A percentile compares a stretch with the other conserved stretches of the same genome.
phyloP scores from a whole-genome alignment of 164 flowering plant species.

The Houttuynia cordata region DNA sequence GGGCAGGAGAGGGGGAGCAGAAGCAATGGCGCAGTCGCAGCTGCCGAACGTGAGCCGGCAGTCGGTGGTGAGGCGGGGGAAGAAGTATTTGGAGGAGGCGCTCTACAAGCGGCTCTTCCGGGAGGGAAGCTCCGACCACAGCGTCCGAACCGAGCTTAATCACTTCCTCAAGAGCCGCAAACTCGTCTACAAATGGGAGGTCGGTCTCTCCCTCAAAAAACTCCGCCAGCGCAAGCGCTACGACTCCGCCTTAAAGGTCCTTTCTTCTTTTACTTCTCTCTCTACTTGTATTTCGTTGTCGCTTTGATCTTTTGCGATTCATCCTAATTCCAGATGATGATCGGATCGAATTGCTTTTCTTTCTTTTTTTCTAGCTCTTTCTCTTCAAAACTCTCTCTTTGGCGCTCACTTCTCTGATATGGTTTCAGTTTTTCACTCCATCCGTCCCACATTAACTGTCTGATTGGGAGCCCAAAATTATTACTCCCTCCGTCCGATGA shows the following conservation, averaged over 20 bases:
- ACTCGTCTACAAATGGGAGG: conserved; percentile 4
- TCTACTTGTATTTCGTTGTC: not conserved
- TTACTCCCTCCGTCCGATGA: no score
- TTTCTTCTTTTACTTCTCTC: not conserved
- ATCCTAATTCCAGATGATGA: no score
- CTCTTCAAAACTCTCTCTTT: no score
- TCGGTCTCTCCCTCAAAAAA: conserved; percentile 3
- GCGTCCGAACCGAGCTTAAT: conserved; percentile 3
- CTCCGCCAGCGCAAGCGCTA: conserved; percentile 4
- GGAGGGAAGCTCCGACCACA: conserved; percentile 1
- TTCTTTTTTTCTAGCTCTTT: no score
- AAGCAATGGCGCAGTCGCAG: not conserved
- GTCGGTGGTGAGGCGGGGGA: conserved; percentile 1
- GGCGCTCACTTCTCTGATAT: no score
- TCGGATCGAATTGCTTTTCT: no score
- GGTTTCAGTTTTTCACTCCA: no score
- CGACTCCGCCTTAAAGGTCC: conserved; percentile 2
- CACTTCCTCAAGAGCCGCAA: conserved; percentile 2
- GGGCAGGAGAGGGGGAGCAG: no score
- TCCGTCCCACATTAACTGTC: no score
- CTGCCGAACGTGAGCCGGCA: not conserved
- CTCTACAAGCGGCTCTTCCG: conserved; percentile 2
- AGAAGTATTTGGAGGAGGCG: conserved; percentile 4
- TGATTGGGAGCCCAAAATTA: no score
- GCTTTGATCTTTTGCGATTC: no score